Evolutionary conservation across 441 rosid species (phyloP).

Genomic region (Isatis lusitanica): DNA sequence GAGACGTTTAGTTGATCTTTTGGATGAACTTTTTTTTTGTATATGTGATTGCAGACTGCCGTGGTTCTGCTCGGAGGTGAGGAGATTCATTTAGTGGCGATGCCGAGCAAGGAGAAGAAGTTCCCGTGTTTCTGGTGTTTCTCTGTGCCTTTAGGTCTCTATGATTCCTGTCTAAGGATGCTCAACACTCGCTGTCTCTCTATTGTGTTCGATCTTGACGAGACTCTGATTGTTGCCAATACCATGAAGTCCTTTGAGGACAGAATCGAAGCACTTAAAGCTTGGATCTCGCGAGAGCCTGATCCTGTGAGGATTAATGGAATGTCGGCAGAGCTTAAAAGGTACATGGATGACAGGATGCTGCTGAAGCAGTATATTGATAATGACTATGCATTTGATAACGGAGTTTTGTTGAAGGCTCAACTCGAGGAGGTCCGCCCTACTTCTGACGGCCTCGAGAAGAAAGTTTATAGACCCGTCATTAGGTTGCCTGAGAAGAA

Average conservation of each 20-base stretch:
- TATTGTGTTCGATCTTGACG: slow-evolving; percentile 94
- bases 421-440: slow-evolving; percentile 82
- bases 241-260: slow-evolving; percentile 97
- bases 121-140: slow-evolving; percentile 99
- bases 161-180: slow-evolving; percentile 76
- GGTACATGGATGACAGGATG: slow-evolving; percentile 72
- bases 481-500: slow-evolving; percentile 77
- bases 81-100: slow-evolving; percentile 95
- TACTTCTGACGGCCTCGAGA: slow-evolving; percentile 61
- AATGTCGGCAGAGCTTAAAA: slow-evolving; percentile 76
- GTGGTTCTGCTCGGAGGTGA: slow-evolving; percentile 77
- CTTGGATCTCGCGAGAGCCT: slow-evolving; percentile 77
- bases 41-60: slow-evolving; percentile 61
- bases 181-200: slow-evolving; percentile 83
- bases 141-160: slow-evolving; percentile 69
- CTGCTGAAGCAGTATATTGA: slow-evolving; percentile 86
- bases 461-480: slow-evolving; percentile 75
- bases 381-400: slow-evolving; percentile 66
- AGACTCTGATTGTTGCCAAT: slow-evolving; percentile 94
- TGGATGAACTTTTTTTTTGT: neutral
- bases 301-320: slow-evolving; percentile 68
- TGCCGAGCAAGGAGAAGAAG: slow-evolving; percentile 98
- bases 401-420: slow-evolving; percentile 68
- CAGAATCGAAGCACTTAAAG: slow-evolving; percentile 70
- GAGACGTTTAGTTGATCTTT: neutral